phyloP scores from a whole-genome alignment of 2,329 filamentous ascomycete genomes.

The Fusarium beomiforme region DNA sequence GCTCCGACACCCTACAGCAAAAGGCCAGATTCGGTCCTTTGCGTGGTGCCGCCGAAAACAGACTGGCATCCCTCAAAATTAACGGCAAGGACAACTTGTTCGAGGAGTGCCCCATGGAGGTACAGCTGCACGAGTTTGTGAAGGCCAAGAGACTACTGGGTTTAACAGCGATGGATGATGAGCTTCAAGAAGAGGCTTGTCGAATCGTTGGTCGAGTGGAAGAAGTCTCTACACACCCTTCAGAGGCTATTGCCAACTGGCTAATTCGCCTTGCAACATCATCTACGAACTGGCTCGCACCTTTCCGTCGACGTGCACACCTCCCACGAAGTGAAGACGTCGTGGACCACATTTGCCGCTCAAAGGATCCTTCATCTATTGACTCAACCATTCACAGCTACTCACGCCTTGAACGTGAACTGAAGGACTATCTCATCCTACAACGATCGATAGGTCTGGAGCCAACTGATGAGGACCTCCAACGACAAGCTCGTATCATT shows the following conservation, averaged over 20 bases:
- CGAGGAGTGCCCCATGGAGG: conserved; percentile 65
- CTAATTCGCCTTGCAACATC: conserved; percentile 61
- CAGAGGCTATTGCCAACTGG: conserved; percentile 64
- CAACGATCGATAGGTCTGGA: conserved; percentile 58
- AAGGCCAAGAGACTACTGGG: conserved; percentile 62
- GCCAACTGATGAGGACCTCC: conserved; percentile 64
- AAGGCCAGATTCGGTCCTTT: conserved; percentile 61
- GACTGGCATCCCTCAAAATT: conserved; percentile 60
- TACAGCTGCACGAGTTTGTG: conserved; percentile 64
- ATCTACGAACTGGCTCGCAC: conserved; percentile 64
- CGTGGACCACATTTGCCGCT: conserved; percentile 57
- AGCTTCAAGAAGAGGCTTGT: conserved; percentile 69
- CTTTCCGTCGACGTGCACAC: conserved; percentile 65
- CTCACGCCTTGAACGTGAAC: conserved; percentile 64
- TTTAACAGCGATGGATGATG: conserved; percentile 67
- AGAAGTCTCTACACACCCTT: conserved; percentile 59
- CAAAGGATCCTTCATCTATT: conserved; percentile 64
- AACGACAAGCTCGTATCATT: conserved; percentile 67
- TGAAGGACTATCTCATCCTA: conserved; percentile 61
- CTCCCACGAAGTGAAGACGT: conserved; percentile 68
- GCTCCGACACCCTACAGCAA: conserved; percentile 53
- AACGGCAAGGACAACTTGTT: conserved; percentile 68
- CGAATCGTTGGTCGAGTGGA: conserved; percentile 67
- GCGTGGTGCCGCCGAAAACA: conserved; percentile 57
- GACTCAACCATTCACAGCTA: conserved; percentile 70